phyloP scores from a whole-genome alignment of 768 basidiomycete genomes.

The Myochromella boudieri region DNA sequence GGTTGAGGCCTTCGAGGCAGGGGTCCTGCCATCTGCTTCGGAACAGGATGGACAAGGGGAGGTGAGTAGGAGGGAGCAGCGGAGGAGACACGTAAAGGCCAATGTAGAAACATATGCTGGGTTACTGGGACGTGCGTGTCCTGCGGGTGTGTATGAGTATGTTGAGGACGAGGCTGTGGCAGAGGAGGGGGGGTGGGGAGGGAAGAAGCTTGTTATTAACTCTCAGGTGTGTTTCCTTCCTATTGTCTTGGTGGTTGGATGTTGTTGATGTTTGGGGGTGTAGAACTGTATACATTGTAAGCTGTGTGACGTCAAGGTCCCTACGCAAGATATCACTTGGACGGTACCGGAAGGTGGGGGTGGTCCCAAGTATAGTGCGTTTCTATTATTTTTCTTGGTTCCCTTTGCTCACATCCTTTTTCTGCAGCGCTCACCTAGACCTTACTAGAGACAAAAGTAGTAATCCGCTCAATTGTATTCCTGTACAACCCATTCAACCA shows the following conservation, averaged over 20 bases:
- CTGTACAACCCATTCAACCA: no score
- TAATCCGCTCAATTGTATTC: no score
- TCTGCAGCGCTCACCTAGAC: conserved; percentile 4
- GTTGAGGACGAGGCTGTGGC: conserved; percentile 60
- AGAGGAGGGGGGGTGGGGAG: conserved; percentile 60
- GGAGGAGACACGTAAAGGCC: conserved; percentile 65
- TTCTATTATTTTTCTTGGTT: background rate
- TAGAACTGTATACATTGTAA: conserved; percentile 95
- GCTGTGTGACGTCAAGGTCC: conserved; percentile 94
- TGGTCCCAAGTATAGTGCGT: conserved; percentile 91
- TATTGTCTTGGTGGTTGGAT: background rate
- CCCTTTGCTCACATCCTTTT: background rate
- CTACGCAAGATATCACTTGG: conserved; percentile 97
- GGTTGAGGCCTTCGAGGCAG: conserved; percentile 19
- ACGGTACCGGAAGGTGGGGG: conserved; percentile 95
- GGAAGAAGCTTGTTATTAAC: conserved; percentile 93
- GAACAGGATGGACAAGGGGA: conserved; percentile 11
- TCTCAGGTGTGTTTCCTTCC: conserved; percentile 65
- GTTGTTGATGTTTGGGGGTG: conserved; percentile 9
- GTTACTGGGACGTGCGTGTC: conserved; percentile 86
- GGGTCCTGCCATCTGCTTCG: conserved; percentile 17
- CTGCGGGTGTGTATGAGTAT: conserved; percentile 97
- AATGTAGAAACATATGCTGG: conserved; percentile 86
- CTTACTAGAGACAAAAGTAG: no score
- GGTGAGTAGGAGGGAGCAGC: conserved; percentile 42